These are phyloP conservation scores for Wickerhamomyces alni DNA, from an alignment of 805 yeast genomes.

Conservation along the genomic window DNA sequence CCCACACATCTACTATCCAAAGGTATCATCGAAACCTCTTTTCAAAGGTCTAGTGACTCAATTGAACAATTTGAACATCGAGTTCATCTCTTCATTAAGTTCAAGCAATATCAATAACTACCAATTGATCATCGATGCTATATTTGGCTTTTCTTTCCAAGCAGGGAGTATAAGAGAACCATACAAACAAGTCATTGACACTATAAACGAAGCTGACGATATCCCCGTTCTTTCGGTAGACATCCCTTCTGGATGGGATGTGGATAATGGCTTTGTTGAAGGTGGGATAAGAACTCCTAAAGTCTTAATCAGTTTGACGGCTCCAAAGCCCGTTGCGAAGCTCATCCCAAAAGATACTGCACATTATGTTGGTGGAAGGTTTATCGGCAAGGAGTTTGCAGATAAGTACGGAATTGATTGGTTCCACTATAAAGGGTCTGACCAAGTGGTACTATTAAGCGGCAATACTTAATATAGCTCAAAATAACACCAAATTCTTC, in stretches of 20 bases:
- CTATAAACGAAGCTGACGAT: conserved; percentile 28
- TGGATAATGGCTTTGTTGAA: conserved; percentile 70
- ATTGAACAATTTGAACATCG: conserved; percentile 56
- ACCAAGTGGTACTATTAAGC: conserved; percentile 46
- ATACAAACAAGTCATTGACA: conserved; percentile 44
- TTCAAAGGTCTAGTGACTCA: conserved; percentile 62
- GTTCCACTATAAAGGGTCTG: conserved; percentile 51
- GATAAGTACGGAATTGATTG: conserved; percentile 64
- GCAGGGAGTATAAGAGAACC: conserved; percentile 80
- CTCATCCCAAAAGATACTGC: conserved; percentile 33
- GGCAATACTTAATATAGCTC: too few species aligned
- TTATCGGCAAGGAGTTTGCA: conserved; percentile 64
- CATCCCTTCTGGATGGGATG: conserved; percentile 97
- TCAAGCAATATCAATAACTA: conserved; percentile 16
- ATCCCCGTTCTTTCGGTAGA: conserved; percentile 78
- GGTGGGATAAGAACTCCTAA: conserved; percentile 47
- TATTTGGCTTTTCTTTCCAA: conserved; percentile 90
- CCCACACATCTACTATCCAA: conserved; percentile 80
- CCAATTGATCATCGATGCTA: conserved; percentile 60
- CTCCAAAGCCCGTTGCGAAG: conserved; percentile 84
- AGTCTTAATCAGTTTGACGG: conserved; percentile 77
- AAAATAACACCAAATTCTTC: too few species aligned
- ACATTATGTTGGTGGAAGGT: conserved; percentile 91
- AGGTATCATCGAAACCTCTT: conserved; percentile 48
- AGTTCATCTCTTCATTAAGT: conserved; percentile 38